Base-by-base conservation (phyloP, 768 basidiomycete genomes). In the Nevesoporus exiguus region DNA sequence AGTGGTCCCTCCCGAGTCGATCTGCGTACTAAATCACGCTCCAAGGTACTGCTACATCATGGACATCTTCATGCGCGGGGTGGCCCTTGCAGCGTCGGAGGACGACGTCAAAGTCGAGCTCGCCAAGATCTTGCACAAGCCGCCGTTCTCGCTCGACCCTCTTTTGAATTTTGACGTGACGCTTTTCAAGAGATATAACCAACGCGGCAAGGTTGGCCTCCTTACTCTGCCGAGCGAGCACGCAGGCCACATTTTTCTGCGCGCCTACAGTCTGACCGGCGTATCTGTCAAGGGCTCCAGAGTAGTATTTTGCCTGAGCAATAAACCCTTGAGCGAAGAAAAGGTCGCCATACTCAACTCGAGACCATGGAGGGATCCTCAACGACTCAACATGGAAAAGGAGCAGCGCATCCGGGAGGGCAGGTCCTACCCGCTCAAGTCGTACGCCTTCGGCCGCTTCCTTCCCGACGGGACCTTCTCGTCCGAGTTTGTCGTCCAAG, bases 401-500 rank as follows among this genome's bases (percentile, higher is more conserved):
- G 67, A 68, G 55, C 46, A 13, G 25, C 61, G 66, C 43, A 56
- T 65, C 3, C 51, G 13, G 5, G 48, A 64, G 21, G 67, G 70
- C 0, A 62, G 36, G 36, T 60, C 67, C 2, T 66, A 61, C 33
- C 19, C 14, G 1, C 67, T 74, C 29, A 39, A 34, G 4, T 57
- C 57, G 9, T 74, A 63, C 31, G 64, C 65, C 7, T 74, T 75
- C 47, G 74, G 74, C 1, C 75, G 66, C 13, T 72, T 75, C 47
- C 69, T 67, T 34, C 6, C 44, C 8, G 72, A 76, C 30, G 69
- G 67, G 1, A 56, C 64, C 2, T 75, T 75, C 54, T 69, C 72
- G 19, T 55, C 67, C 10, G 73, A 76, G 52, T 59, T 65, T 7
- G 48, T 56, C 17, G 60, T 55, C 19, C 41, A 53, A 37, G 73